A percentile compares a stretch with the other conserved stretches of the same genome.
These are phyloP conservation scores for Metschnikowia arizonensis DNA, from an alignment of 805 yeast genomes.

Conservation along the genomic window DNA sequence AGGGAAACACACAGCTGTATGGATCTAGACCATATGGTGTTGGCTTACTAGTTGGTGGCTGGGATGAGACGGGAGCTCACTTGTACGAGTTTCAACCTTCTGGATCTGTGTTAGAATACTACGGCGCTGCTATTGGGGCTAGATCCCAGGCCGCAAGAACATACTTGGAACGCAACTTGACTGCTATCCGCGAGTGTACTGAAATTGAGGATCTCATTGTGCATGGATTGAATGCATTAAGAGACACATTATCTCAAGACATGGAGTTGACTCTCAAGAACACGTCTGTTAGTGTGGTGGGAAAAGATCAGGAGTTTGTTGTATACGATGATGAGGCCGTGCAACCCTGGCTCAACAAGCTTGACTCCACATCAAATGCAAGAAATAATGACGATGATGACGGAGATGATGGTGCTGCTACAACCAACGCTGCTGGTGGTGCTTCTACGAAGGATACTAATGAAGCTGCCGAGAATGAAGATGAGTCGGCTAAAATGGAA, in stretches of 20 bases:
- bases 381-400: conserved; percentile 44
- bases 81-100: conserved; percentile 93
- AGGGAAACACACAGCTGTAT: conserved; percentile 89
- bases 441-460: conserved; percentile 13
- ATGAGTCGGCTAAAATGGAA: conserved; percentile 36
- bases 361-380: conserved; percentile 61
- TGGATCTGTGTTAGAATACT: conserved; percentile 86
- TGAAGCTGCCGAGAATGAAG: conserved; percentile 10
- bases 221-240: conserved; percentile 83
- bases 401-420: conserved; percentile 20
- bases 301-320: conserved; percentile 68
- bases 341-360: conserved; percentile 72
- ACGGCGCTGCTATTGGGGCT: conserved; percentile 96
- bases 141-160: conserved; percentile 98
- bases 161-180: conserved; percentile 82
- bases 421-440: conserved; percentile 16
- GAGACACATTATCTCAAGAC: conserved; percentile 93
- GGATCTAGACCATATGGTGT: conserved; percentile 99
- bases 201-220: conserved; percentile 71
- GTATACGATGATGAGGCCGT: conserved; percentile 85
- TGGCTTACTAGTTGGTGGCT: conserved; percentile 84
- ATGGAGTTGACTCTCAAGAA: conserved; percentile 80
- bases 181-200: conserved; percentile 55
- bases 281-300: conserved; percentile 92
- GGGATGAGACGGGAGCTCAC: conserved; percentile 93